These are phyloP conservation scores for Rhododendron kiyosumense DNA, from an alignment of 148 eudicot species.

Conservation along the genomic window DNA sequence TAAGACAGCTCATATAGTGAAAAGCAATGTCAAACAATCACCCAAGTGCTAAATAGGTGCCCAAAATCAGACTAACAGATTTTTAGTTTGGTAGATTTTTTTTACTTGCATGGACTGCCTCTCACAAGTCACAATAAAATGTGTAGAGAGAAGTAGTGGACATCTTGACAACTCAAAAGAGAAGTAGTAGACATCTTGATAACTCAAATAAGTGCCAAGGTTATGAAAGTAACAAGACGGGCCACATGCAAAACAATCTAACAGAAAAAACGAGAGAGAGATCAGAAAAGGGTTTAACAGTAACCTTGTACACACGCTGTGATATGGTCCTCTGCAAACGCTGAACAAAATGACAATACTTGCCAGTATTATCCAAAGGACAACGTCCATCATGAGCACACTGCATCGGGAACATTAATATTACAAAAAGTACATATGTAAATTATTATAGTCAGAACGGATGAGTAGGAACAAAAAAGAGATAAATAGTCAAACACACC, in stretches of 20 bases:
- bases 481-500: constrained; percentile 43
- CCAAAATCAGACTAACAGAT: neutral
- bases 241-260: neutral
- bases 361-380: constrained; percentile 71
- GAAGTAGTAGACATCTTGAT: neutral
- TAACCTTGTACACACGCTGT: constrained; percentile 83
- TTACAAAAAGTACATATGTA: neutral
- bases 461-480: neutral
- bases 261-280: neutral
- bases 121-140: neutral
- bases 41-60: neutral
- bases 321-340: constrained; percentile 86
- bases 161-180: neutral
- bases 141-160: neutral
- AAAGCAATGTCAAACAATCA: neutral
- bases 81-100: neutral
- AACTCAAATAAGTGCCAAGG: neutral
- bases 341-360: constrained; percentile 94
- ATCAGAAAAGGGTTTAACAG: neutral
- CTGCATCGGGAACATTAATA: constrained; percentile 29
- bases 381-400: constrained; percentile 95
- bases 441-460: neutral
- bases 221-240: neutral
- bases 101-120: neutral
- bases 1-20: neutral